Percentiles rank a stretch among this genome's conserved stretches.
Conservation (phyloP, 768 basidiomycete species). For the Mrakia frigida region DNA sequence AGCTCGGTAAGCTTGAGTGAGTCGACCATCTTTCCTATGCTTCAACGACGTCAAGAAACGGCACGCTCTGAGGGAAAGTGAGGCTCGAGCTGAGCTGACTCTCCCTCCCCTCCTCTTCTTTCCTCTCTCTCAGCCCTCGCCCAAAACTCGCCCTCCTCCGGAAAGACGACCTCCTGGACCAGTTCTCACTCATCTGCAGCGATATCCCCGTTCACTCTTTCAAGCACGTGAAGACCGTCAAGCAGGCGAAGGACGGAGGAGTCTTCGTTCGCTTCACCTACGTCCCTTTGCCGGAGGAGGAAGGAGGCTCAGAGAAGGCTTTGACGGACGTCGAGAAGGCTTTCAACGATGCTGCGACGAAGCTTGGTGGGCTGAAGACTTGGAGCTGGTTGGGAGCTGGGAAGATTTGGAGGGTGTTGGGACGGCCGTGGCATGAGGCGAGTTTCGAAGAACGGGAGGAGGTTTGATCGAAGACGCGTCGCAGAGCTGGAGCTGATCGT, state of each 20-base stretch:
- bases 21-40: background rate
- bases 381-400: conserved; percentile 23
- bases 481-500: background rate
- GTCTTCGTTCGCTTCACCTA: conserved; percentile 29
- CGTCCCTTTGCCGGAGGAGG: background rate
- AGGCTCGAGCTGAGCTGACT: background rate
- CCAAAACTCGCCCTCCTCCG: conserved; percentile 10
- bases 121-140: conserved; percentile 15
- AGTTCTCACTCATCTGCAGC: conserved; percentile 16
- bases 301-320: conserved; percentile 17
- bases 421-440: conserved; percentile 27
- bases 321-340: conserved; percentile 14
- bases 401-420: conserved; percentile 27
- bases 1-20: conserved; percentile 28
- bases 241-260: conserved; percentile 31
- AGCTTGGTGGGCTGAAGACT: conserved; percentile 26
- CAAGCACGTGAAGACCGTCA: conserved; percentile 21
- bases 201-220: conserved; percentile 20
- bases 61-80: too few relatives aligned
- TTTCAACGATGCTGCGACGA: conserved; percentile 18
- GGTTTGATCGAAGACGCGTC: background rate
- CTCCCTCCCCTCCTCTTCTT: background rate
- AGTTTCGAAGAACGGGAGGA: background rate
- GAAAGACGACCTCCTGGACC: conserved; percentile 28
- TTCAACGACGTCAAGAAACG: too few relatives aligned